Evolutionary conservation across 306 rosid species (phyloP).

Genomic region (Arachis hypogaea): DNA sequence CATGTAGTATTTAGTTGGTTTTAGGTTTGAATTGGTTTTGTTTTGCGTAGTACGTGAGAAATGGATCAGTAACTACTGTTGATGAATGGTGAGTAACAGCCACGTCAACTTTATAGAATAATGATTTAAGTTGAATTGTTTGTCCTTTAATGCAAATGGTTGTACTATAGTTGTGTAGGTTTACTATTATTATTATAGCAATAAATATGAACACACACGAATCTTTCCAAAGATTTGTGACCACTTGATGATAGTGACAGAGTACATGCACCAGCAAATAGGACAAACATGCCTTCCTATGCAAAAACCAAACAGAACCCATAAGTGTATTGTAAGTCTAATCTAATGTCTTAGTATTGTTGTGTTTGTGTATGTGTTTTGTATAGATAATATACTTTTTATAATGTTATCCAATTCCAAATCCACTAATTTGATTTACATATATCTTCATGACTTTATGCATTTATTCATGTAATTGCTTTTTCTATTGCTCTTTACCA

Average conservation of each 20-base stretch:
- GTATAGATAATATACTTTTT: neutral
- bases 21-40: neutral
- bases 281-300: constrained; percentile 43
- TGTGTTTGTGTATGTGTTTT: no score
- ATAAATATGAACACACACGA: constrained; percentile 7
- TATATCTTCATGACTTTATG: constrained; percentile 12
- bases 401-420: constrained; percentile 28
- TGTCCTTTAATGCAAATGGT: constrained; percentile 5
- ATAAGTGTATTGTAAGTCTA: neutral
- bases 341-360: neutral
- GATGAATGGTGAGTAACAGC: neutral
- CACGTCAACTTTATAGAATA: neutral
- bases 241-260: constrained; percentile 49
- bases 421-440: neutral
- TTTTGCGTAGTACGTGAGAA: neutral
- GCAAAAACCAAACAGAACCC: neutral
- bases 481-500: constrained; percentile 2
- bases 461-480: neutral
- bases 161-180: neutral
- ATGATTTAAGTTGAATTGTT: neutral
- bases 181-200: neutral
- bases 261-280: constrained; percentile 35
- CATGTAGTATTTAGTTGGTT: neutral
- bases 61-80: neutral
- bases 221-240: constrained; percentile 58